Conservation (phyloP, 2,329 filamentous ascomycete genomes). For the Albophoma yamanashiensis region DNA sequence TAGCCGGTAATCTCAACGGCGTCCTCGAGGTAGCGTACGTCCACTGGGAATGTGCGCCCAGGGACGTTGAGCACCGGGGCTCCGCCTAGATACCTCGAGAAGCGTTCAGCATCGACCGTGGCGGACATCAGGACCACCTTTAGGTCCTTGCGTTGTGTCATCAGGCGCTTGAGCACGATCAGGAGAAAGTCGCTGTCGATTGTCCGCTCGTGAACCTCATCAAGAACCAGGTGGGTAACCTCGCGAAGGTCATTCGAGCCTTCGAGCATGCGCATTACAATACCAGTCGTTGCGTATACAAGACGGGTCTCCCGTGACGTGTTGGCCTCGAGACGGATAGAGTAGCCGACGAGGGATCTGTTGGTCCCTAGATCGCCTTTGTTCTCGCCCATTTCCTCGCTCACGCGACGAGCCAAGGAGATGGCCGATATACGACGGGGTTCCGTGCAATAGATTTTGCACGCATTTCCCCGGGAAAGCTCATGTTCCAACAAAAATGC, state of each 20-base stretch:
- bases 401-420: conserved; percentile 83
- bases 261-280: conserved; percentile 97
- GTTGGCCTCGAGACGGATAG: conserved; percentile 86
- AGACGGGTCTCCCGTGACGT: conserved; percentile 71
- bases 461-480: conserved; percentile 65
- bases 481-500: conserved; percentile 88
- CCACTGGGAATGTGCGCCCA: conserved; percentile 85
- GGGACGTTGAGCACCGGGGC: conserved; percentile 86
- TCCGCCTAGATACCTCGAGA: conserved; percentile 77
- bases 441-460: conserved; percentile 93
- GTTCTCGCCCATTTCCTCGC: conserved; percentile 84
- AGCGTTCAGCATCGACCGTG: conserved; percentile 84
- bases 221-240: conserved; percentile 88
- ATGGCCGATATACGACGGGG: conserved; percentile 93
- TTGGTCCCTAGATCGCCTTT: conserved; percentile 71
- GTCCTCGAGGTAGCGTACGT: conserved; percentile 83
- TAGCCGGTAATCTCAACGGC: conserved; percentile 82
- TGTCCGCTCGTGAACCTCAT: conserved; percentile 92
- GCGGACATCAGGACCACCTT: conserved; percentile 97
- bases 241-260: conserved; percentile 76
- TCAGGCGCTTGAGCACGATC: conserved; percentile 78
- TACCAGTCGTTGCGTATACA: conserved; percentile 81
- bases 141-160: conserved; percentile 65
- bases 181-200: conserved; percentile 96
- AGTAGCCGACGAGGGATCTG: conserved; percentile 83